Evolutionary conservation across 768 basidiomycete genomes (phyloP).

Genomic region (Boletus pseudopeckii): DNA sequence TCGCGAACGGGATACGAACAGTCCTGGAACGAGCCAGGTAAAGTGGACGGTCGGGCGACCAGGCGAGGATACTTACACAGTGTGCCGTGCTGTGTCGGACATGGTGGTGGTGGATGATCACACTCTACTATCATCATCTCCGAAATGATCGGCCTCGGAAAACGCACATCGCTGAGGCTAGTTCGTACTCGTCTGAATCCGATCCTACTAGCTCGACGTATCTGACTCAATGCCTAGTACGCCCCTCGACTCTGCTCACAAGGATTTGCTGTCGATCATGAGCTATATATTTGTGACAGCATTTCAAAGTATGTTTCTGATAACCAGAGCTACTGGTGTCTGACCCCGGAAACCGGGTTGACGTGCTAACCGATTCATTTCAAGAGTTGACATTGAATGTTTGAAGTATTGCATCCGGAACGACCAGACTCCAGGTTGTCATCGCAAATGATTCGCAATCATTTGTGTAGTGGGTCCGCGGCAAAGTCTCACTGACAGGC

Average conservation of each 20-base stretch:
- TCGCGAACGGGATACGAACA: slow-evolving; percentile 75
- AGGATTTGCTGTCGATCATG: not conserved
- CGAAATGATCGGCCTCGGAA: not conserved
- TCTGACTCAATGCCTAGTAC: no score
- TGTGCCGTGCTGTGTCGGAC: slow-evolving; percentile 46
- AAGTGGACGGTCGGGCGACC: not conserved
- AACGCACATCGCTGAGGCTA: not conserved
- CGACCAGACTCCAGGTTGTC: not conserved
- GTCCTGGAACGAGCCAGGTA: slow-evolving; percentile 40
- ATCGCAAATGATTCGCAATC: no score
- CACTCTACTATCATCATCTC: not conserved
- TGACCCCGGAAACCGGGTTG: not conserved
- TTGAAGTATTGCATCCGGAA: no score
- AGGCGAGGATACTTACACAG: slow-evolving; percentile 39
- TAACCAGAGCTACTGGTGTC: not conserved
- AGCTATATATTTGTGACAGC: not conserved
- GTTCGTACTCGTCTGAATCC: no score
- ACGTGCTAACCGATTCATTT: slow-evolving; percentile 1
- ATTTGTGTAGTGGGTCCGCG: not conserved
- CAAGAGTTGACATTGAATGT: not conserved
- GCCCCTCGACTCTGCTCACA: not conserved
- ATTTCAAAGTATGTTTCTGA: not conserved
- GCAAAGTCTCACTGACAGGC: not conserved
- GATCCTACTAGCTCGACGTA: not conserved
- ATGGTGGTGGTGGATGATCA: slow-evolving; percentile 7